Conservation (phyloP, 306 rosid genomes). For the Lathyrus aphaca region DNA sequence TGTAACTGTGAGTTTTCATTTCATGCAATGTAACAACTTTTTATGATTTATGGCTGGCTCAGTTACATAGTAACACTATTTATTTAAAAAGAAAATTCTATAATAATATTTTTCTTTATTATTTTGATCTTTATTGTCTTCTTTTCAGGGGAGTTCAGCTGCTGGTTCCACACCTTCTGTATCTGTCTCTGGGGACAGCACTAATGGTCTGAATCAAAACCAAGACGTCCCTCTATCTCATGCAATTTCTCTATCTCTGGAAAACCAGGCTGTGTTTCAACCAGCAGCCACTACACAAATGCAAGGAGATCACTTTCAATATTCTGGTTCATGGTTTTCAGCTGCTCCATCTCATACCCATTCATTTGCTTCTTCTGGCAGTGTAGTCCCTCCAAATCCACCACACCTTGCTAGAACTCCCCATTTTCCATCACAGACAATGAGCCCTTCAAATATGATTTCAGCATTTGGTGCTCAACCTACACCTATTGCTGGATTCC, state of each 20-base stretch:
- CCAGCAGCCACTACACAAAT: slow-evolving; percentile 48
- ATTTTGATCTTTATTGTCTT: slow-evolving; percentile 32
- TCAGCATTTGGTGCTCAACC: slow-evolving; percentile 61
- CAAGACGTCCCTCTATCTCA: slow-evolving; percentile 42
- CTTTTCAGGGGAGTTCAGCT: slow-evolving; percentile 70
- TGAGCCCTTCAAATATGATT: slow-evolving; percentile 50
- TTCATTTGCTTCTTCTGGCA: slow-evolving; percentile 50
- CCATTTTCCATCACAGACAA: slow-evolving; percentile 50
- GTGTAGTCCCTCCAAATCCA: slow-evolving; percentile 50
- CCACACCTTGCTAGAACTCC: slow-evolving; percentile 46
- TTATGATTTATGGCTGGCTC: slow-evolving; percentile 23
- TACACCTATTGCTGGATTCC: slow-evolving; percentile 50
- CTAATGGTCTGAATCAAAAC: slow-evolving; percentile 44
- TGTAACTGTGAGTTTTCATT: slow-evolving; percentile 70
- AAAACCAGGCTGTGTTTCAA: slow-evolving; percentile 51
- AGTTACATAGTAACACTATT: slow-evolving; percentile 11
- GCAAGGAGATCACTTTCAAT: slow-evolving; percentile 56
- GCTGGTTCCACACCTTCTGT: slow-evolving; percentile 49
- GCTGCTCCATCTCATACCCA: slow-evolving; percentile 51
- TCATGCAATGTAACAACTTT: slow-evolving; percentile 33
- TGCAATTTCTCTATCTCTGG: slow-evolving; percentile 43
- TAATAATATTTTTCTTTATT: slow-evolving; percentile 5
- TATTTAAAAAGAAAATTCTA: neutral
- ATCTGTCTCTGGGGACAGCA: slow-evolving; percentile 51
- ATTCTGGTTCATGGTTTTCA: slow-evolving; percentile 63